These are phyloP conservation scores for Arthrobotrys pseudoclavata DNA, from an alignment of 2,329 filamentous ascomycete genomes.

Conservation along the genomic window DNA sequence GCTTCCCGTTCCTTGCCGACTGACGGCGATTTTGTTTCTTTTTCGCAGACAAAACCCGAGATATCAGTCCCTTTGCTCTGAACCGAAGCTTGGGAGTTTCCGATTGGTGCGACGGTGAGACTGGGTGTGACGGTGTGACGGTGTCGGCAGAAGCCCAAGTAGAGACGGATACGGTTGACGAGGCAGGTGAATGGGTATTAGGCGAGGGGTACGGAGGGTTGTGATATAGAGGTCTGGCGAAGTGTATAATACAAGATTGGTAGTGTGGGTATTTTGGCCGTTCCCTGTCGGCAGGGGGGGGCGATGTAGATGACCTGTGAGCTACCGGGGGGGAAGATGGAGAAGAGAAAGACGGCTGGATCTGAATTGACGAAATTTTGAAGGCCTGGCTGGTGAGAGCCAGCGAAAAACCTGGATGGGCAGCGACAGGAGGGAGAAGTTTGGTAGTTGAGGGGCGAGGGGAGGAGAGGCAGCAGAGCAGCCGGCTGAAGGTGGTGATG, in stretches of 20 bases:
- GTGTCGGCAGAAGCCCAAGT: constrained; percentile 59
- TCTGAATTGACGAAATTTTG: constrained; percentile 59
- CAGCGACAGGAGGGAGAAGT: background rate
- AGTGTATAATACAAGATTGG: constrained; percentile 58
- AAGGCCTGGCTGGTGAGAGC: constrained; percentile 50
- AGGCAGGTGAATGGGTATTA: constrained; percentile 20
- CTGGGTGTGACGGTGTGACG: constrained; percentile 37
- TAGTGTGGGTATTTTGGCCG: constrained; percentile 57
- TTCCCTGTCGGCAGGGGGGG: constrained; percentile 49
- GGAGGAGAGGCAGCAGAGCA: background rate
- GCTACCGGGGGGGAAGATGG: constrained; percentile 37
- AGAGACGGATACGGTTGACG: constrained; percentile 42
- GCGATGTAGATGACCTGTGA: constrained; percentile 33
- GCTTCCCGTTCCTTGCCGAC: constrained; percentile 54
- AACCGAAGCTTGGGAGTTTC: constrained; percentile 50
- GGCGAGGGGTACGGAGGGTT: constrained; percentile 6
- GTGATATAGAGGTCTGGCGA: constrained; percentile 33
- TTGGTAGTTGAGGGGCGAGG: background rate
- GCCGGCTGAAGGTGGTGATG: constrained; percentile 31
- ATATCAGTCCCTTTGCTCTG: constrained; percentile 55
- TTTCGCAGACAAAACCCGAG: constrained; percentile 57
- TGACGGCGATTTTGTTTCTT: constrained; percentile 51
- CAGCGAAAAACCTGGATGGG: constrained; percentile 30
- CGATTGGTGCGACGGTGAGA: constrained; percentile 39
- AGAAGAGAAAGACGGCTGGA: constrained; percentile 33